These are phyloP conservation scores for Rhodotorula graminis DNA, from an alignment of 768 basidiomycete genomes.

Conservation along the genomic window DNA sequence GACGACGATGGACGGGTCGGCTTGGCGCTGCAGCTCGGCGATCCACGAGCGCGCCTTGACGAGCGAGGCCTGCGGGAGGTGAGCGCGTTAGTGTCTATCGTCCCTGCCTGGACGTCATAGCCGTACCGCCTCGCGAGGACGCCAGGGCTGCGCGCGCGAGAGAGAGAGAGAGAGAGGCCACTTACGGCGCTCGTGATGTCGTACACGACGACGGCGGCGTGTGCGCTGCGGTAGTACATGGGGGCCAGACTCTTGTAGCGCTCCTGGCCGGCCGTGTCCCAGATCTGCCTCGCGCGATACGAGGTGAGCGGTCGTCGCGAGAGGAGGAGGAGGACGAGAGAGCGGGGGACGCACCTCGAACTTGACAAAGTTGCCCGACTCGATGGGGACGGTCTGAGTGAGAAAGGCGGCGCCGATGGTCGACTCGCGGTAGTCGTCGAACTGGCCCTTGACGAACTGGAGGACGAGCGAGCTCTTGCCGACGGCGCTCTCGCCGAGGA, in stretches of 20 bases:
- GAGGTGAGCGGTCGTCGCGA: neutral
- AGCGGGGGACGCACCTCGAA: conserved; percentile 72
- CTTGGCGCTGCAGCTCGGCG: conserved; percentile 90
- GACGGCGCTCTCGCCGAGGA: conserved; percentile 89
- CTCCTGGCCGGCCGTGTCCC: conserved; percentile 96
- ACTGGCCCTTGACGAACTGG: conserved; percentile 93
- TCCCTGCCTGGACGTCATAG: no score
- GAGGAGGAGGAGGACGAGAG: neutral
- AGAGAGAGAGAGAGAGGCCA: neutral
- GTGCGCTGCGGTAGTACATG: conserved; percentile 94
- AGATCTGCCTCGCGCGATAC: conserved; percentile 25
- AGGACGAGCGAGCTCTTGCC: conserved; percentile 88
- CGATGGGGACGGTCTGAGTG: conserved; percentile 90
- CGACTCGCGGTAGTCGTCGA: conserved; percentile 90
- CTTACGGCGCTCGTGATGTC: conserved; percentile 77
- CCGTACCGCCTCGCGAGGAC: no score
- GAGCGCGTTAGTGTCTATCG: no score
- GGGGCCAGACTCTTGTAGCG: conserved; percentile 85
- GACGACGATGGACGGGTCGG: conserved; percentile 93
- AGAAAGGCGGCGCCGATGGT: conserved; percentile 93
- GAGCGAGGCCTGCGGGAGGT: conserved; percentile 59
- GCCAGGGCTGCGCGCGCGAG: no score
- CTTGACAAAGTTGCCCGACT: conserved; percentile 86
- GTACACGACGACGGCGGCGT: conserved; percentile 89
- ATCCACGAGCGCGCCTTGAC: conserved; percentile 97